These are phyloP conservation scores for Globisporangium megalacanthum DNA, from an alignment of 352 stramenopile genomes.

Conservation along the genomic window DNA sequence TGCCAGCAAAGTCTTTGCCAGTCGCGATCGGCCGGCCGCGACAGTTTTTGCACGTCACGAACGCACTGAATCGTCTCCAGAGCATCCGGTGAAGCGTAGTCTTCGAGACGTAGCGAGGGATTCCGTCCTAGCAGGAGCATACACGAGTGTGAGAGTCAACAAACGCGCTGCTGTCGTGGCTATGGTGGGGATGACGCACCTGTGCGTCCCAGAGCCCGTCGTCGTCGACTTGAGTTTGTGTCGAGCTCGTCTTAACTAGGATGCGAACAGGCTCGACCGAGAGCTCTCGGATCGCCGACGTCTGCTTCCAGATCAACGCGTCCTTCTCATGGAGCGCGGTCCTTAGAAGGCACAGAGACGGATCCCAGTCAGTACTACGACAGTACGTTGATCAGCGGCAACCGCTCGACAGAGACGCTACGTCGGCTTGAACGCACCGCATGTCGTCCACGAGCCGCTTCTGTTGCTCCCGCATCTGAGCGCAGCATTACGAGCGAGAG, in stretches of 20 bases:
- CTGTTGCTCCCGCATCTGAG: slow-evolving; percentile 38
- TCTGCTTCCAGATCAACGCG: slow-evolving; percentile 34
- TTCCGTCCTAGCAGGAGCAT: slow-evolving; percentile 28
- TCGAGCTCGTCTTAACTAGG: slow-evolving; percentile 15
- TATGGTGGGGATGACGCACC: slow-evolving; percentile 10
- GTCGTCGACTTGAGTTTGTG: slow-evolving; percentile 63
- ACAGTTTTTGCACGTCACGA: slow-evolving; percentile 66
- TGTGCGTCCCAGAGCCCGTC: slow-evolving; percentile 69
- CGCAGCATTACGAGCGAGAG: not conserved
- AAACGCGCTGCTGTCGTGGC: too few relatives aligned
- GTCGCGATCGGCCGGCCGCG: slow-evolving; percentile 38
- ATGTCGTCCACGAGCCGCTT: slow-evolving; percentile 52
- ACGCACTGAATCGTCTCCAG: slow-evolving; percentile 69
- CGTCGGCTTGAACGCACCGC: slow-evolving; percentile 17
- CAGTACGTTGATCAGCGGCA: not conserved
- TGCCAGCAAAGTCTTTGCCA: slow-evolving; percentile 1
- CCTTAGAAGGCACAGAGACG: slow-evolving; percentile 3
- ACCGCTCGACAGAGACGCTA: too few relatives aligned
- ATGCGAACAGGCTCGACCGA: slow-evolving; percentile 21
- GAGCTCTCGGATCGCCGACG: slow-evolving; percentile 37
- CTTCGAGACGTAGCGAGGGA: slow-evolving; percentile 58
- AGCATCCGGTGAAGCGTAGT: slow-evolving; percentile 34
- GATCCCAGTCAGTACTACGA: not conserved
- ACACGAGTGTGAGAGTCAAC: not conserved
- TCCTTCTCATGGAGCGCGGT: slow-evolving; percentile 47